Base-by-base conservation (phyloP, 192 early-diverging fungal species). In the Coemansia sp. region DNA sequence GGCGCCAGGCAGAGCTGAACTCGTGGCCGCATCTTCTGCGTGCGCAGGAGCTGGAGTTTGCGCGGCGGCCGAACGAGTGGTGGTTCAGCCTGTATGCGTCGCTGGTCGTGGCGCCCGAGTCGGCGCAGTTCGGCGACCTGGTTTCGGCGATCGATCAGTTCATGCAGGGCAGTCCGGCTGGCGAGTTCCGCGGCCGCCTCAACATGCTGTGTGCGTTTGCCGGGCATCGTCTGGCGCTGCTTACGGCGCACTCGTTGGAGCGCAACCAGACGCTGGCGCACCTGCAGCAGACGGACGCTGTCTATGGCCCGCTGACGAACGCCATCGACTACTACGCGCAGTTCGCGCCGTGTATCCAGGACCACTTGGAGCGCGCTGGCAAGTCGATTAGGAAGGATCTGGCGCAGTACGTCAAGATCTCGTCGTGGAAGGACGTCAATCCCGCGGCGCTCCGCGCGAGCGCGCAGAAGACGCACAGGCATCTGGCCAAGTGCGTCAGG, bases 401-500 rank as follows among this genome's bases (percentile, higher is more conserved):
- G 71, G 84, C 89, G 49, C 92, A 94, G 58, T 95, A 93, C 63
- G 94, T 99, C 32, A 89, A 93, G 80, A 93, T 99, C 63, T 95
- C 95, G 5, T 90, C 84, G 47, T 99, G 95, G 94, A 95, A 95
- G 72, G 97, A 99, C 69, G 88, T 94, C 18, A 99, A 95, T 62
- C 90, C 94, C 9, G 90, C 89, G 60, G 95, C 97, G 0, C 72
- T 99, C 32, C 85, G 89, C 24, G 90, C 92, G 59, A 92, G 90
- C 79, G 93, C 97, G 0, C 88, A 87, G 39, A 88, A 91, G 76
- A 93, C 95, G 8, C 97, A 99, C 74, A 77, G 88, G 55, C 94
- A 95, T 32, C 71, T 99, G 50, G 77, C 89, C 71, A 97, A 96
- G 78, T 94, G 93, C 62, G 82, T 99, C 46, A 88, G 87, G 24